Percentiles rank a stretch among this genome's conserved stretches.
These are phyloP conservation scores for Diplogelasinospora grovesii DNA, from an alignment of 495 filamentous ascomycete genomes.

Conservation along the genomic window DNA sequence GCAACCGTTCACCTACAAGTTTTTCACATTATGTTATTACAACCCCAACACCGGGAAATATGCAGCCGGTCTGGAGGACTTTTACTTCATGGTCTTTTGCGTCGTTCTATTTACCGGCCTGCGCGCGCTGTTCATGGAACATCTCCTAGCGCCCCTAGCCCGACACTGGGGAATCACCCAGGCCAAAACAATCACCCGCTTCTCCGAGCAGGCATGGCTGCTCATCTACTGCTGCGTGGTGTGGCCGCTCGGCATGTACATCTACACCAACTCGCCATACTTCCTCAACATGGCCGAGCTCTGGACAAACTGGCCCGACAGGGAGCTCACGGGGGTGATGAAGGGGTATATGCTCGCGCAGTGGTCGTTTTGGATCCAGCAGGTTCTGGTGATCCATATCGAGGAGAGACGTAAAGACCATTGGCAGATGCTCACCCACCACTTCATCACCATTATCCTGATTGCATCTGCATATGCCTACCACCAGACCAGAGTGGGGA, in stretches of 20 bases:
- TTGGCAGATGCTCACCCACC: conserved; percentile 84
- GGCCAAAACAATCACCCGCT: conserved; percentile 62
- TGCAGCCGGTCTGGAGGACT: conserved; percentile 65
- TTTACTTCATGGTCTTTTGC: conserved; percentile 67
- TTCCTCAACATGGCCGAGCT: conserved; percentile 66
- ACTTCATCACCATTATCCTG: conserved; percentile 73
- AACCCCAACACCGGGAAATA: conserved; percentile 56
- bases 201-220: conserved; percentile 23
- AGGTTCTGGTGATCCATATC: conserved; percentile 82
- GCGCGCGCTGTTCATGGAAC: conserved; percentile 71
- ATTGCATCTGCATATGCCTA: conserved; percentile 71
- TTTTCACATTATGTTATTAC: conserved; percentile 74
- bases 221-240: background rate
- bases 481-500: conserved; percentile 72
- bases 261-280: conserved; percentile 65
- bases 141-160: conserved; percentile 66
- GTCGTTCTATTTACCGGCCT: conserved; percentile 74
- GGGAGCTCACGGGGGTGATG: conserved; percentile 57
- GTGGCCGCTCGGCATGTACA: conserved; percentile 46
- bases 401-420: conserved; percentile 86
- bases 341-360: conserved; percentile 87
- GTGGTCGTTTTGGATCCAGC: conserved; percentile 82
- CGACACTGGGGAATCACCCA: conserved; percentile 56
- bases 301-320: conserved; percentile 71
- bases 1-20: conserved; percentile 65